Evolutionary conservation across 2,329 filamentous ascomycete genomes (phyloP), one percentile per base, ranked within the genome.

Genomic region (Monilinia fructicola): DNA sequence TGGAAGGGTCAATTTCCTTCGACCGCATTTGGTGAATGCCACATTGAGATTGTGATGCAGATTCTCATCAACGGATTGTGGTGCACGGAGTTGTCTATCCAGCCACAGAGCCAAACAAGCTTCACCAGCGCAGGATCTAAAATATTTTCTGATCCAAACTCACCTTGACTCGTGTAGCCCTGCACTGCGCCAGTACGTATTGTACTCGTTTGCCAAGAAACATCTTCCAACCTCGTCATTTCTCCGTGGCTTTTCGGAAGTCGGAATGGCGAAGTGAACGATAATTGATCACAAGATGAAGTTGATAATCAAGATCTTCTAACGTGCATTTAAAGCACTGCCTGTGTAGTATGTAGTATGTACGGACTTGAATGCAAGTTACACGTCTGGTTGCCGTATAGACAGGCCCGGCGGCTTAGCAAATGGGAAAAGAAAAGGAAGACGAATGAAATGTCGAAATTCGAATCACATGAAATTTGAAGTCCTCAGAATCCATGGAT

Each of bases 331-430:
- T 46, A 23, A 44, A 35, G 31, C 31, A 35, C 9, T 35, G 31
- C 4, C 31, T 7, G n/a, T n/a, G n/a, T n/a, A n/a, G n/a, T n/a
- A n/a, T n/a, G n/a, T n/a, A n/a, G n/a, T n/a, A 35, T 5, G 31
- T 35, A 35, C 3, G 31, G 6, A 35, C 9, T 35, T 7, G 31
- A 35, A 35, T 35, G 9, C 9, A 7, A 35, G 31, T 35, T 35
- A 35, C 31, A 35, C 31, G 31, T 35, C 5, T 28, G 12, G n/a
- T 23, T 59, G 55, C 55, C 42, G 10, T 44, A 26, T 44, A 44
- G 42, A n/a, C n/a, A n/a, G n/a, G n/a, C n/a, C n/a, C n/a, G n/a
- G 40, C 42, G 56, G 56, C 56, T 59, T 59, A 59, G 56, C 56
- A 59, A 59, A 59, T 40, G 35, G 28, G 4, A 23, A n/a, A 38